Evolutionary conservation across 106 monocot genomes (phyloP).

Genomic region (Acanthochlamys bracteata): DNA sequence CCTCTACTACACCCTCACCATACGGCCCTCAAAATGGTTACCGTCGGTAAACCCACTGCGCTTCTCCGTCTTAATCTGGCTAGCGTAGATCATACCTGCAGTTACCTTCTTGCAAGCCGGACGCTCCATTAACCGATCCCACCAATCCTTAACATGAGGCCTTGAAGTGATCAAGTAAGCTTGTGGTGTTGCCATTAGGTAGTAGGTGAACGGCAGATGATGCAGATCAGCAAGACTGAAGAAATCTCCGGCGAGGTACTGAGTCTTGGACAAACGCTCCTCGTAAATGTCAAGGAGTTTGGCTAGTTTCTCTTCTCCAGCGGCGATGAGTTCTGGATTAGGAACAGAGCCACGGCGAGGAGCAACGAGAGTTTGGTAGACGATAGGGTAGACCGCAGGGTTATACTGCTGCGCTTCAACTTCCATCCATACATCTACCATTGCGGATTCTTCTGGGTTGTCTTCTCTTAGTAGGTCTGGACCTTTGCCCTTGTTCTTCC

Average conservation of each 20-base stretch:
- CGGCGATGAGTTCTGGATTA: conserved; percentile 15
- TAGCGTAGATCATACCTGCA: neutral
- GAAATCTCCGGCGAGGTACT: conserved; percentile 50
- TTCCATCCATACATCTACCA: conserved; percentile 39
- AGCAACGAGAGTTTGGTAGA: conserved; percentile 24
- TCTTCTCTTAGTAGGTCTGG: neutral
- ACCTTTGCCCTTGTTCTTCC: neutral
- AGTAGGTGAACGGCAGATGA: conserved; percentile 30
- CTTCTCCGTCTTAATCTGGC: neutral
- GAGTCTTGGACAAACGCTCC: conserved; percentile 30
- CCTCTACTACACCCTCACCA: no score
- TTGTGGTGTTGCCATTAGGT: conserved; percentile 12
- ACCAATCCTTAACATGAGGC: conserved; percentile 6
- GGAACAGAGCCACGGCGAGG: conserved; percentile 18
- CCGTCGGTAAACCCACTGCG: no score
- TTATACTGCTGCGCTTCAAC: conserved; percentile 50
- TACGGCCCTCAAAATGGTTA: no score
- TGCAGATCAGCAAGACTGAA: conserved; percentile 48
- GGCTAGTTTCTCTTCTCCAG: conserved; percentile 22
- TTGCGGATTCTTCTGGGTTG: neutral
- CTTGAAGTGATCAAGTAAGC: neutral
- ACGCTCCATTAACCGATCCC: neutral
- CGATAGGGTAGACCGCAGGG: conserved; percentile 21
- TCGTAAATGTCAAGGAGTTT: conserved; percentile 64
- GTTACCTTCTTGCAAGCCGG: conserved; percentile 1